Evolutionary conservation across 352 stramenopile species (phyloP).

Genomic region (Globisporangium carolinianum): DNA sequence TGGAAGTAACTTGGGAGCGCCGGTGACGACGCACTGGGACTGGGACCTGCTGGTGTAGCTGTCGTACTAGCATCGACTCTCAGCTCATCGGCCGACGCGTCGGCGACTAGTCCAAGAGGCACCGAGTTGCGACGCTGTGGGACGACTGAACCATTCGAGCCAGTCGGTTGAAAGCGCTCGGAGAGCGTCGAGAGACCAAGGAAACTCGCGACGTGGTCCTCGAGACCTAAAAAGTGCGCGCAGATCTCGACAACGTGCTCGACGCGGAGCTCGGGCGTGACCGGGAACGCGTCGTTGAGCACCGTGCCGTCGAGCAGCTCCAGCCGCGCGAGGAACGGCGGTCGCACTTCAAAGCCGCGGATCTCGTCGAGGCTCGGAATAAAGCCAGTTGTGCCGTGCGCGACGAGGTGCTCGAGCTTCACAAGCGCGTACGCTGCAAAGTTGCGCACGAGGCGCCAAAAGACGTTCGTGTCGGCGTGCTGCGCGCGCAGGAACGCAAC

Average conservation of each 20-base stretch:
- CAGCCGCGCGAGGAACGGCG: conserved; percentile 90
- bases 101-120: conserved; percentile 9
- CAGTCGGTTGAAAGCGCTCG: conserved; percentile 21
- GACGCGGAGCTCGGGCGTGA: conserved; percentile 91
- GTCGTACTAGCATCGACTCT: background rate
- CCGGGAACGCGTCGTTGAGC: conserved; percentile 87
- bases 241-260: conserved; percentile 90
- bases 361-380: conserved; percentile 93
- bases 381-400: conserved; percentile 87
- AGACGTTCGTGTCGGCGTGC: conserved; percentile 58
- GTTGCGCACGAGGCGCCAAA: conserved; percentile 73
- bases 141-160: too few species aligned
- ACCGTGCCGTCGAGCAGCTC: conserved; percentile 90
- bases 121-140: conserved; percentile 19
- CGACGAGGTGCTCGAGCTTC: conserved; percentile 88
- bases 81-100: background rate
- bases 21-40: conserved; percentile 16
- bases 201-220: conserved; percentile 83
- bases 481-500: conserved; percentile 88
- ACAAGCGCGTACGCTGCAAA: conserved; percentile 90
- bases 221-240: conserved; percentile 85
- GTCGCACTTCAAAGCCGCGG: conserved; percentile 87
- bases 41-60: too few species aligned
- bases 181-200: conserved; percentile 50
- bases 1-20: conserved; percentile 49